These are phyloP conservation scores for Domatiomyces globalis DNA, from an alignment of 2,329 filamentous ascomycete genomes.

Conservation along the genomic window DNA sequence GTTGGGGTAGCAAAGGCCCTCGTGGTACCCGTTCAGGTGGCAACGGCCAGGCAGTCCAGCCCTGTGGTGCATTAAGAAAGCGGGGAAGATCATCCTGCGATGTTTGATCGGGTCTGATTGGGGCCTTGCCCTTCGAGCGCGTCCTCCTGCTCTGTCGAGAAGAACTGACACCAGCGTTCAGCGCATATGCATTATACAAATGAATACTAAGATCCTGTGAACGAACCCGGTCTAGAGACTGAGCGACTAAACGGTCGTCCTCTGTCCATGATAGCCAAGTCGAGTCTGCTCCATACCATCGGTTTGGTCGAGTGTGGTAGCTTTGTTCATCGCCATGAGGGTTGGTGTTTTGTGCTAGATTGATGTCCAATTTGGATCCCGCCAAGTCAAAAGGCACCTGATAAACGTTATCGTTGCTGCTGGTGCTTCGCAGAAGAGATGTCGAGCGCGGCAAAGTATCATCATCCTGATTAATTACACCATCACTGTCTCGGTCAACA, in stretches of 20 bases:
- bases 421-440: background rate
- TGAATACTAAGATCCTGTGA: slow-evolving; percentile 59
- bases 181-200: slow-evolving; percentile 60
- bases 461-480: background rate
- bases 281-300: slow-evolving; percentile 51
- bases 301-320: slow-evolving; percentile 45
- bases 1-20: slow-evolving; percentile 35
- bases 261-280: slow-evolving; percentile 81
- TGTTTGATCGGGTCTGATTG: background rate
- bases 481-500: background rate
- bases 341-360: background rate
- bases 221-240: slow-evolving; percentile 48
- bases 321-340: background rate
- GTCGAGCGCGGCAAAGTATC: background rate
- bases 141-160: slow-evolving; percentile 1
- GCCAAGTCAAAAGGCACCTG: background rate
- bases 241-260: slow-evolving; percentile 58
- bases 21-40: slow-evolving; percentile 46
- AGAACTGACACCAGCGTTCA: slow-evolving; percentile 40
- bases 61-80: background rate
- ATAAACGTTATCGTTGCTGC: background rate
- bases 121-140: background rate
- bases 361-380: background rate
- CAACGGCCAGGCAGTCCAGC: slow-evolving; percentile 81
- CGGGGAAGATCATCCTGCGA: background rate